Evolutionary conservation across 257 asterid genomes (phyloP).

Genomic region (Avicennia marina): DNA sequence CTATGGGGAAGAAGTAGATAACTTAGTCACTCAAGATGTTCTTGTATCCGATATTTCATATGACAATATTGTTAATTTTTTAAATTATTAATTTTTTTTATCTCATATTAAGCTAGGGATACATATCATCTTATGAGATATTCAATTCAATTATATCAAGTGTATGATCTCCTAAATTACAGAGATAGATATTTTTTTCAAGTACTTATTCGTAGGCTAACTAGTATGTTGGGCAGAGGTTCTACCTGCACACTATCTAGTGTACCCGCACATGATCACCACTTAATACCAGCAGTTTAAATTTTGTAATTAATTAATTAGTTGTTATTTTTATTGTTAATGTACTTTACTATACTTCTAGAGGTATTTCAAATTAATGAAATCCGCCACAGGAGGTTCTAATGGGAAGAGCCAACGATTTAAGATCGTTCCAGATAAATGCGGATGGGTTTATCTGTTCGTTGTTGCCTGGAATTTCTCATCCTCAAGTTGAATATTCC

Average conservation of each 20-base stretch:
- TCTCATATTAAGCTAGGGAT: no score
- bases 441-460: conserved; percentile 85
- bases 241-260: not conserved
- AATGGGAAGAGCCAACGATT: conserved; percentile 64
- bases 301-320: no score
- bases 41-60: no score
- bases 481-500: conserved; percentile 76
- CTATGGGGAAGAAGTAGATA: no score
- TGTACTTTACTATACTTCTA: not conserved
- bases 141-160: no score
- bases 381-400: conserved; percentile 86
- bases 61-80: no score
- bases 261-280: not conserved
- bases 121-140: no score
- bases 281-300: no score
- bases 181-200: not conserved
- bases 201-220: not conserved
- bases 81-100: no score
- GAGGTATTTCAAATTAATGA: no score
- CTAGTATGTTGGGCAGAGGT: not conserved
- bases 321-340: not conserved
- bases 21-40: no score
- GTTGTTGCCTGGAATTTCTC: conserved; percentile 68
- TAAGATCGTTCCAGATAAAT: conserved; percentile 56
- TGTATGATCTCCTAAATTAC: no score